Percentiles rank a stretch among this genome's conserved stretches.
Evolutionary conservation across 2,329 filamentous ascomycete species (phyloP).

Genomic region (Sporothrix protearum): DNA sequence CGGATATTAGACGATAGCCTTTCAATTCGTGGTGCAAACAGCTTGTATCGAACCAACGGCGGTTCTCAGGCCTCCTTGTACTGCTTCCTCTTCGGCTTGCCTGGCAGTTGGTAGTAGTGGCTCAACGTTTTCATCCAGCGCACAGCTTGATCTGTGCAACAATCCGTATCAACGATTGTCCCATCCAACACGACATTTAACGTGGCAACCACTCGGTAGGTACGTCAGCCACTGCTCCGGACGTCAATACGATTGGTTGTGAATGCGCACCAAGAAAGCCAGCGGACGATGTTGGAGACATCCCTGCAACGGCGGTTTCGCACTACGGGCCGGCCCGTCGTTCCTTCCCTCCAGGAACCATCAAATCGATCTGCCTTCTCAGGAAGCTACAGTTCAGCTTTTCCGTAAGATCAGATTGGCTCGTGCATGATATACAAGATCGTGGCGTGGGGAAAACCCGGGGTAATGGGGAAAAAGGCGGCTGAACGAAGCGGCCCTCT

Average conservation of each 20-base stretch:
- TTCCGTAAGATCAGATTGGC: background rate
- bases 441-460: background rate
- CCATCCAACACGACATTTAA: background rate
- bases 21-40: background rate
- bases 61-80: too few relatives aligned
- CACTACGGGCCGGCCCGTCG: conserved; percentile 9
- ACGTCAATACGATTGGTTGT: background rate
- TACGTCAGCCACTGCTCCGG: background rate
- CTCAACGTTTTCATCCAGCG: background rate
- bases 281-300: background rate
- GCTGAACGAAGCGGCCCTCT: background rate
- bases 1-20: background rate
- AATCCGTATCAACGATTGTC: background rate
- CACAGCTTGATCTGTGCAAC: background rate
- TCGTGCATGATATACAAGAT: background rate
- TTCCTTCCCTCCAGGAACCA: background rate
- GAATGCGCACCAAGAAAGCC: background rate
- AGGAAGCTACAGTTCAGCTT: background rate
- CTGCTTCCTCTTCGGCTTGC: background rate
- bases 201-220: background rate
- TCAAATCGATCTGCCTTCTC: too few relatives aligned
- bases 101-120: too few relatives aligned
- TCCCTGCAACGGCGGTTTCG: background rate
- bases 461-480: background rate
- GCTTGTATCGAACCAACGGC: background rate